Percentiles rank a stretch among this genome's conserved stretches.
phyloP scores from a whole-genome alignment of 2,329 filamentous ascomycete species.

The Aspergillus luchuensis region DNA sequence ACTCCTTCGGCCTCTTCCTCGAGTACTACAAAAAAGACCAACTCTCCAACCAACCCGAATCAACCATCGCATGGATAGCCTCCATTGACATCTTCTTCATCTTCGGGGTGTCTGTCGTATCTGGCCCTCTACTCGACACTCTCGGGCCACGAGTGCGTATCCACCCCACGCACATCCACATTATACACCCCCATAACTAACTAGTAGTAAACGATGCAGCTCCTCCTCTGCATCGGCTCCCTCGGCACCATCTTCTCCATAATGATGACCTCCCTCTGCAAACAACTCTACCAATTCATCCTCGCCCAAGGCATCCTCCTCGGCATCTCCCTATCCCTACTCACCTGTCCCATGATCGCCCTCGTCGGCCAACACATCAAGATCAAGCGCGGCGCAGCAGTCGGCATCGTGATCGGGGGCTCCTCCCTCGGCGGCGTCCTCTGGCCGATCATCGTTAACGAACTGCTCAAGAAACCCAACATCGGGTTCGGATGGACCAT shows the following conservation, averaged over 20 bases:
- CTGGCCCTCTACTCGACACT: slow-evolving; percentile 29
- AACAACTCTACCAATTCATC: slow-evolving; percentile 57
- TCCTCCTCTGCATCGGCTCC: not conserved
- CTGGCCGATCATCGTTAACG: slow-evolving; percentile 50
- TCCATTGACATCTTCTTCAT: slow-evolving; percentile 39
- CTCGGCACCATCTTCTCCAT: slow-evolving; percentile 54
- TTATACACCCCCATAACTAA: not conserved
- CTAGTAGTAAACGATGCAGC: not conserved
- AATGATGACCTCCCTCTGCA: slow-evolving; percentile 64
- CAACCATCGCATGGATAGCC: slow-evolving; percentile 51
- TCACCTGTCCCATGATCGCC: slow-evolving; percentile 50
- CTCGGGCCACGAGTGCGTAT: slow-evolving; percentile 26
- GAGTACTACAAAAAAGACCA: slow-evolving; percentile 50
- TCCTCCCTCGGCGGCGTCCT: slow-evolving; percentile 57
- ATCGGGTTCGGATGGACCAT: slow-evolving; percentile 58
- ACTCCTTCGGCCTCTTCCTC: slow-evolving; percentile 52
- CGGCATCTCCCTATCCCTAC: slow-evolving; percentile 39
- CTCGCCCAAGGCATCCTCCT: slow-evolving; percentile 30
- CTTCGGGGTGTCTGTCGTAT: slow-evolving; percentile 24
- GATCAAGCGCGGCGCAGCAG: slow-evolving; percentile 49
- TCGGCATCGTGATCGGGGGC: slow-evolving; percentile 52
- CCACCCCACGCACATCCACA: slow-evolving; percentile 9
- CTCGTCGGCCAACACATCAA: slow-evolving; percentile 53
- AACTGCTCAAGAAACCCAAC: slow-evolving; percentile 50
- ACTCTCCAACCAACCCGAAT: slow-evolving; percentile 41